These are phyloP conservation scores for Pharnaceum exiguum DNA, from an alignment of 148 eudicot species.

Conservation along the genomic window DNA sequence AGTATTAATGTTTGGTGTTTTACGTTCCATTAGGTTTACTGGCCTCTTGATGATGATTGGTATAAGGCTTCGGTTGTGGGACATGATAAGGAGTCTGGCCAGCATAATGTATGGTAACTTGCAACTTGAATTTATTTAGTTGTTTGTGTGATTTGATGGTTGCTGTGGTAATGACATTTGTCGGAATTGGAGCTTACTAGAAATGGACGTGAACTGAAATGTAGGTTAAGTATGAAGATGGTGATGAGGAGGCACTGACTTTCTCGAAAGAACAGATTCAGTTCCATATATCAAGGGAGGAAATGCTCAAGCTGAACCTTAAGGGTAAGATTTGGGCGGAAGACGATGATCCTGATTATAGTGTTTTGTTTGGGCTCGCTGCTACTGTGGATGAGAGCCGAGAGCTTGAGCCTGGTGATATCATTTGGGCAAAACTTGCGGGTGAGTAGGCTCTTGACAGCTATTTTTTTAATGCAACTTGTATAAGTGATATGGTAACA, in stretches of 20 bases:
- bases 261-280: slow-evolving; percentile 61
- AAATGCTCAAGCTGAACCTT: slow-evolving; percentile 56
- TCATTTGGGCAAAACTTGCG: slow-evolving; percentile 91
- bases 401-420: slow-evolving; percentile 83
- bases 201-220: slow-evolving; percentile 8
- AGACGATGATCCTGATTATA: slow-evolving; percentile 56
- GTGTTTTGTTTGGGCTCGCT: slow-evolving; percentile 77
- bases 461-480: no score
- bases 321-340: slow-evolving; percentile 37
- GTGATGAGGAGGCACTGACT: slow-evolving; percentile 60
- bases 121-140: no score
- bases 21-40: slow-evolving; percentile 73
- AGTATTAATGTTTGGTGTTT: not conserved
- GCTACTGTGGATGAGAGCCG: slow-evolving; percentile 82
- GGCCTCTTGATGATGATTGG: slow-evolving; percentile 97
- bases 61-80: slow-evolving; percentile 51
- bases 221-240: slow-evolving; percentile 79
- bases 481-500: no score
- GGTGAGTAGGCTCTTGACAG: slow-evolving; percentile 39
- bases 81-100: slow-evolving; percentile 40
- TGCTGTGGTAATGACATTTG: not conserved
- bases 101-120: slow-evolving; percentile 69
- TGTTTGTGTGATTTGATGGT: not conserved
- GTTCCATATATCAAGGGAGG: slow-evolving; percentile 56
- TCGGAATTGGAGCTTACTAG: not conserved